Evolutionary conservation across 176 grass and related monocot species (phyloP).

Genomic region (Pontederia paniculata): DNA sequence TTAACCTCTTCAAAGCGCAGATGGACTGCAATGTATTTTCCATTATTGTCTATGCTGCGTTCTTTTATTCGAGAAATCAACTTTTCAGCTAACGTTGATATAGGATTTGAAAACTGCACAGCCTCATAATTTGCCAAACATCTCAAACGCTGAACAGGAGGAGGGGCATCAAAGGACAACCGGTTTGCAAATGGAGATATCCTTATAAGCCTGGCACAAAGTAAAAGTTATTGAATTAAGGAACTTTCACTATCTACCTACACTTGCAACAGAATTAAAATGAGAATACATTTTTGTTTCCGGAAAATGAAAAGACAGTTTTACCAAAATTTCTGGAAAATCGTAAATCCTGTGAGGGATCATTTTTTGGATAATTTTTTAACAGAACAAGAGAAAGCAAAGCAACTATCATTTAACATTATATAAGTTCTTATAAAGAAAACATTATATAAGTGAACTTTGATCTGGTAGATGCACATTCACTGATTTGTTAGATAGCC

Average conservation of each 20-base stretch:
- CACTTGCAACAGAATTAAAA: no score
- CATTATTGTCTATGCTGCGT: conserved; percentile 45
- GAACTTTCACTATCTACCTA: not conserved
- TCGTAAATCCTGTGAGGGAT: no score
- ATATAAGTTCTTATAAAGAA: no score
- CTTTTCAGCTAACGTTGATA: conserved; percentile 49
- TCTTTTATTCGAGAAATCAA: conserved; percentile 90
- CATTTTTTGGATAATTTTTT: no score
- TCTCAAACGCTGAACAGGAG: conserved; percentile 71
- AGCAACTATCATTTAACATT: no score
- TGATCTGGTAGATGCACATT: no score
- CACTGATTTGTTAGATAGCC: no score
- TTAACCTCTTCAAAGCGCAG: conserved; percentile 97
- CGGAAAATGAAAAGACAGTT: no score
- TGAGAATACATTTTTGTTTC: no score
- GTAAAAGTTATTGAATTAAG: not conserved
- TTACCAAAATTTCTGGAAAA: no score
- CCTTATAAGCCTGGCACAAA: conserved; percentile 58
- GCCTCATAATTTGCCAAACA: conserved; percentile 98
- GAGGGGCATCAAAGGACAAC: conserved; percentile 78
- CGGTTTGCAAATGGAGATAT: conserved; percentile 97
- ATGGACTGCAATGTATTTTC: conserved; percentile 90
- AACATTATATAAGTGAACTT: no score
- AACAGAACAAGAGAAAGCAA: no score
- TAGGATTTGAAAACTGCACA: conserved; percentile 80